phyloP scores from a whole-genome alignment of 129 eudicot genomes.

The Helianthus annuus region DNA sequence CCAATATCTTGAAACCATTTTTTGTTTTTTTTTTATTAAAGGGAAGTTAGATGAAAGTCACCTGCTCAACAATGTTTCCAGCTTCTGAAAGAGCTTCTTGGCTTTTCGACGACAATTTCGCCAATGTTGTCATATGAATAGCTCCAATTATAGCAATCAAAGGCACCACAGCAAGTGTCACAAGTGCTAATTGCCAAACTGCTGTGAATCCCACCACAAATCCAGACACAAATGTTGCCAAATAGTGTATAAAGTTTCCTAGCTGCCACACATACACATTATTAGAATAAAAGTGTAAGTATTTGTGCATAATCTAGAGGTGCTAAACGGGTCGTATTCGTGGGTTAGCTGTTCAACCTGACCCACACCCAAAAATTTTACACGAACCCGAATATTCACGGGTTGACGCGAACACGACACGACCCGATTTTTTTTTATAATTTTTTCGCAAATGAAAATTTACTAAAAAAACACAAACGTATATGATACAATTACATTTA shows the following conservation, averaged over 20 bases:
- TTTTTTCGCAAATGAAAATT: no score
- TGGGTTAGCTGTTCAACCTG: no score
- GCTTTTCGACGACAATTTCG: slow-evolving; percentile 79
- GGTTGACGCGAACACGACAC: no score
- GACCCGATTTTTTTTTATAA: no score
- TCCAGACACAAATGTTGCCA: slow-evolving; percentile 97
- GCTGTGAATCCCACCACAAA: slow-evolving; percentile 99
- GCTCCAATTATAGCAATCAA: slow-evolving; percentile 89
- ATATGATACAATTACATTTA: no score
- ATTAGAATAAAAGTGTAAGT: neutral
- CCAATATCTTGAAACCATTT: neutral
- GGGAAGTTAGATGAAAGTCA: slow-evolving; percentile 13
- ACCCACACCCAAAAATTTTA: no score
- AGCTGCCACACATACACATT: slow-evolving; percentile 50
- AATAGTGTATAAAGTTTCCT: slow-evolving; percentile 93
- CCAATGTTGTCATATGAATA: slow-evolving; percentile 68
- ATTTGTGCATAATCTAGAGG: neutral
- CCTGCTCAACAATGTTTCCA: slow-evolving; percentile 96
- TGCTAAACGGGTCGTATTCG: no score
- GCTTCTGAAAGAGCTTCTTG: slow-evolving; percentile 94
- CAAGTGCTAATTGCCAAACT: slow-evolving; percentile 94
- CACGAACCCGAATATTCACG: no score
- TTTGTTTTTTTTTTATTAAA: neutral
- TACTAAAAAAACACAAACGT: no score
- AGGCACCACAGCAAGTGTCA: slow-evolving; percentile 95